Percentiles rank a stretch among this genome's conserved stretches.
Evolutionary conservation across 139 green algal genomes (phyloP).

Genomic region (Gonium pectorale): DNA sequence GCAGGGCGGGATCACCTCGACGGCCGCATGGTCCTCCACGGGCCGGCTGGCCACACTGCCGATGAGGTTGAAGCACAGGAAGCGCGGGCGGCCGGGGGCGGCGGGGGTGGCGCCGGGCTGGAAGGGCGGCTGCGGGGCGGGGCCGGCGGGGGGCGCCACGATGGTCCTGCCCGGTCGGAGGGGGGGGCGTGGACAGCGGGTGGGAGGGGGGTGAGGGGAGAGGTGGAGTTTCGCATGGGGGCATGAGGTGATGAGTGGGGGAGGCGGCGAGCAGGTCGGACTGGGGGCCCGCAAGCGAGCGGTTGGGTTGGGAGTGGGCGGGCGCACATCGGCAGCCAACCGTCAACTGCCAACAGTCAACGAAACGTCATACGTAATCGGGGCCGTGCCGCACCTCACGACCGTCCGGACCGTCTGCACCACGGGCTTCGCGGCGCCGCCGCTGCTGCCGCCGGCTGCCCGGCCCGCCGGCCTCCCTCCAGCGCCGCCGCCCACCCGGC

Average conservation of each 20-base stretch:
- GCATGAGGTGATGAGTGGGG: neutral
- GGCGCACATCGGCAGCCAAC: too few species aligned
- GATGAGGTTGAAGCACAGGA: slow-evolving; percentile 82
- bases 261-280: neutral
- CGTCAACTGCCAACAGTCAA: neutral
- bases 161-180: slow-evolving; percentile 2
- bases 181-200: neutral
- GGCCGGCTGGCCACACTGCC: slow-evolving; percentile 71
- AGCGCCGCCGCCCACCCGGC: neutral
- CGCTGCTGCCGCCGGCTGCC: neutral
- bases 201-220: neutral
- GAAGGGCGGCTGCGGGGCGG: slow-evolving; percentile 70
- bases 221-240: neutral
- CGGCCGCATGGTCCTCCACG: slow-evolving; percentile 68
- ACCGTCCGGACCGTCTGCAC: neutral
- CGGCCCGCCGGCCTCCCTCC: neutral
- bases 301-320: too few species aligned
- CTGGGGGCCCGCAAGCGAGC: too few species aligned
- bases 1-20: too few species aligned
- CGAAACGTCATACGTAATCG: neutral
- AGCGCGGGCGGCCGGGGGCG: slow-evolving; percentile 50
- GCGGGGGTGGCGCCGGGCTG: slow-evolving; percentile 72
- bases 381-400: neutral
- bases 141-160: slow-evolving; percentile 20
- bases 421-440: neutral